These are phyloP conservation scores for Sugiyamaella sp. DNA, from an alignment of 1,139 yeast genomes.

Conservation along the genomic window DNA sequence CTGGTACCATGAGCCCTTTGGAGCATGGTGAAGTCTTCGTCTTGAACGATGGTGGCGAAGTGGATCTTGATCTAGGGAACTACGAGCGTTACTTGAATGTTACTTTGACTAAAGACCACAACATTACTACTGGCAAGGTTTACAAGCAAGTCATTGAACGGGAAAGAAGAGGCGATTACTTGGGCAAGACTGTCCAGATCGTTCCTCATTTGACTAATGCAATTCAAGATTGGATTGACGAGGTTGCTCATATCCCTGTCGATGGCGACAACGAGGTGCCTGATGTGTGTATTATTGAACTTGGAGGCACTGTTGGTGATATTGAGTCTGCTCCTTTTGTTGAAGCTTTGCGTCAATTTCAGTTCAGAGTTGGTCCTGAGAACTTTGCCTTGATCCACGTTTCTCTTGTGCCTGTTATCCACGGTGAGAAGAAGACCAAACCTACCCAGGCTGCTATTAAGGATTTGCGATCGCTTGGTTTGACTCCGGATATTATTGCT, in stretches of 20 bases:
- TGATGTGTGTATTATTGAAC: slow-evolving; percentile 95
- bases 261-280: slow-evolving; percentile 84
- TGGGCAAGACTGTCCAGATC: slow-evolving; percentile 99
- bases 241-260: slow-evolving; percentile 88
- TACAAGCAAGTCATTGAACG: slow-evolving; percentile 91
- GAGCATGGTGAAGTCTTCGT: slow-evolving; percentile 99
- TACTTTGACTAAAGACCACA: slow-evolving; percentile 90
- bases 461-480: slow-evolving; percentile 92
- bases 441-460: slow-evolving; percentile 99
- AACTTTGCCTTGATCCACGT: slow-evolving; percentile 96
- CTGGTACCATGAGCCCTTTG: slow-evolving; percentile 98
- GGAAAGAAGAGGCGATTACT: slow-evolving; percentile 95
- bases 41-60: slow-evolving; percentile 98
- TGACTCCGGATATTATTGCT: slow-evolving; percentile 95
- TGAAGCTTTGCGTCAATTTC: slow-evolving; percentile 98
- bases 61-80: slow-evolving; percentile 95
- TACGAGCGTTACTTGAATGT: slow-evolving; percentile 95
- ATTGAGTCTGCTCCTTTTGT: slow-evolving; percentile 98
- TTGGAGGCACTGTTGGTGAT: slow-evolving; percentile 99
- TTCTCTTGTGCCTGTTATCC: slow-evolving; percentile 94
- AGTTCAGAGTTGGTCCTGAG: slow-evolving; percentile 91
- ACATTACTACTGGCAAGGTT: slow-evolving; percentile 97
- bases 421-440: slow-evolving; percentile 98
- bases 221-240: slow-evolving; percentile 98
- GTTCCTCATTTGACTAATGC: slow-evolving; percentile 98